These are phyloP conservation scores for Epichloe baconii DNA, from an alignment of 2,329 filamentous ascomycete species.

Conservation along the genomic window DNA sequence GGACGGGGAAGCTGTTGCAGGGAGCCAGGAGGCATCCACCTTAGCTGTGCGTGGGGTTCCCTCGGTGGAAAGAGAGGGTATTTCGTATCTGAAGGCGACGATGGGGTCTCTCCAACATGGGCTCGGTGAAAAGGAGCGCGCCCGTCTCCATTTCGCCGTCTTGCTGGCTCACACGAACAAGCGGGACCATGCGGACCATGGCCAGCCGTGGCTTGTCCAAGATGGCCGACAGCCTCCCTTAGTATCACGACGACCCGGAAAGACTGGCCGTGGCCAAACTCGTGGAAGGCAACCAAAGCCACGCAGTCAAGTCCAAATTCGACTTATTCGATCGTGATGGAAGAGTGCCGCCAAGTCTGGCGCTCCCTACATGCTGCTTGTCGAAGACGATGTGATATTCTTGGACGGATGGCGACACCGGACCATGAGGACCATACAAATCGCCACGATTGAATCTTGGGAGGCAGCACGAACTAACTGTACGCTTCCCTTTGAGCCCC, in stretches of 20 bases:
- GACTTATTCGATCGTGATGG: no score
- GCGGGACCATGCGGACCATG: slow-evolving; percentile 1
- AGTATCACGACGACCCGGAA: neutral
- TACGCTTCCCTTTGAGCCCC: no score
- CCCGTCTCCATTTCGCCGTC: slow-evolving; percentile 3
- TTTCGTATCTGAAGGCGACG: slow-evolving; percentile 5
- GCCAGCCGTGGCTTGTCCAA: slow-evolving; percentile 1
- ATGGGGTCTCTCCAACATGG: slow-evolving; percentile 6
- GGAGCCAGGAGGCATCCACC: neutral
- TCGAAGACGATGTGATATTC: no score
- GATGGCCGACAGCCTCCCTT: slow-evolving; percentile 4
- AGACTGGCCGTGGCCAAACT: no score
- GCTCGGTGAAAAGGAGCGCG: slow-evolving; percentile 2
- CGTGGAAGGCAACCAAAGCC: no score
- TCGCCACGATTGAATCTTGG: no score
- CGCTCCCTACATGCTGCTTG: no score
- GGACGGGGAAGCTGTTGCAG: neutral
- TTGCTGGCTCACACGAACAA: slow-evolving; percentile 5
- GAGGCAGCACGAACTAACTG: no score
- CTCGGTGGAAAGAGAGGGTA: slow-evolving; percentile 4
- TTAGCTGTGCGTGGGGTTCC: slow-evolving; percentile 6
- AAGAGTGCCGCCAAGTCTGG: no score
- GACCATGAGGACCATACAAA: no score
- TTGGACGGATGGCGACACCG: no score
- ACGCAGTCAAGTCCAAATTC: no score